These are phyloP conservation scores for Tolypocladium ophioglossoides DNA, from an alignment of 2,329 filamentous ascomycete species.

Conservation along the genomic window DNA sequence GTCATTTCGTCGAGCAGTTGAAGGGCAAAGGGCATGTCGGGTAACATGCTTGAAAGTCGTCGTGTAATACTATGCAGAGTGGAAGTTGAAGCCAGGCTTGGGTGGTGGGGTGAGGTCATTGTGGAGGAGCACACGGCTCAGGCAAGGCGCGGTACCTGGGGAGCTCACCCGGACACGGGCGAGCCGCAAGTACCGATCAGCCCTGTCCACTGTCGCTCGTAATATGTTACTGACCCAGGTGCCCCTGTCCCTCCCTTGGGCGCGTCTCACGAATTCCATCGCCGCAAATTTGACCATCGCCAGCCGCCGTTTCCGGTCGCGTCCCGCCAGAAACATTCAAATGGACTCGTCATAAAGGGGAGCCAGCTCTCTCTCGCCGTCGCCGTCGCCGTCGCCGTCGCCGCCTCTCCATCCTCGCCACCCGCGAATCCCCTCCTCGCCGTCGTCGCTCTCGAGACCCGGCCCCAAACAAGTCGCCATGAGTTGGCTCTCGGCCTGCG, in stretches of 20 bases:
- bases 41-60: background rate
- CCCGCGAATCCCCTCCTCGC: background rate
- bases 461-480: conserved; percentile 16
- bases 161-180: background rate
- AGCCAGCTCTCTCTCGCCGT: background rate
- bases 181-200: background rate
- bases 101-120: background rate
- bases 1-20: background rate
- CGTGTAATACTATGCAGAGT: background rate
- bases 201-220: too few relatives aligned
- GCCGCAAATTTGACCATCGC: background rate
- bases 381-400: background rate
- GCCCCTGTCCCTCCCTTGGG: background rate
- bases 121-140: background rate
- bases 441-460: background rate
- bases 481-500: conserved; percentile 34
- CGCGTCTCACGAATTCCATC: background rate
- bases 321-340: background rate
- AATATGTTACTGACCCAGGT: too few relatives aligned
- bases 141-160: background rate
- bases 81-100: background rate
- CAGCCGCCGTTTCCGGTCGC: conserved; percentile 1
- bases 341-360: background rate
- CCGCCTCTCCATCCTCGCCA: too few relatives aligned
- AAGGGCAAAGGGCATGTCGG: background rate